phyloP scores from a whole-genome alignment of 176 grass and related monocot genomes.

The Aegilops tauschii region DNA sequence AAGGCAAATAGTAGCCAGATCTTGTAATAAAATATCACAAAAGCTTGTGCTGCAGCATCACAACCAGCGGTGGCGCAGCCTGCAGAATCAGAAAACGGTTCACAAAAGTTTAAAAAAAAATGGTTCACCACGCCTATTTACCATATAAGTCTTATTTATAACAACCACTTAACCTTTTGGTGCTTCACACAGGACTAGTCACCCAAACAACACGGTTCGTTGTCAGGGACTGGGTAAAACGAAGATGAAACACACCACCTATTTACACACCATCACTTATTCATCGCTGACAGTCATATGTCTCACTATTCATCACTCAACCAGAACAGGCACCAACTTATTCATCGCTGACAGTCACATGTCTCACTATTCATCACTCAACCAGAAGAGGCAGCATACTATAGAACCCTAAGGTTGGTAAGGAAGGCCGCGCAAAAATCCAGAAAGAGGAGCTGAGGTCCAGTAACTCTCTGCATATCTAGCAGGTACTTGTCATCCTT shows the following conservation, averaged over 20 bases:
- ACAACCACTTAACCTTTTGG: constrained; percentile 2
- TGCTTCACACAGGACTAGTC: constrained; percentile 21
- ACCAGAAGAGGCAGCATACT: constrained; percentile 38
- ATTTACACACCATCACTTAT: constrained; percentile 53
- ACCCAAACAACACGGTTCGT: constrained; percentile 35
- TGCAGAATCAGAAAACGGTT: constrained; percentile 9
- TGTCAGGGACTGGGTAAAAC: constrained; percentile 12
- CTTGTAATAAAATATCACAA: background rate
- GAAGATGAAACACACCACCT: constrained; percentile 14
- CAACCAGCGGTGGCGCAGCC: background rate
- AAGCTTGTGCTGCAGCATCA: background rate
- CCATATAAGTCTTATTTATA: constrained; percentile 5
- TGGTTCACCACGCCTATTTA: no score
- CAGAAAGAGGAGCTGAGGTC: constrained; percentile 81
- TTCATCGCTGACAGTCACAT: constrained; percentile 35
- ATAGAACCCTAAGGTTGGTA: constrained; percentile 82
- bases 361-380: constrained; percentile 31
- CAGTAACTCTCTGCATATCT: constrained; percentile 81
- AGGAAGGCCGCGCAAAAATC: constrained; percentile 89
- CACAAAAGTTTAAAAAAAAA: background rate
- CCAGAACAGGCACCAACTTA: constrained; percentile 36
- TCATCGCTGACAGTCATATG: constrained; percentile 44
- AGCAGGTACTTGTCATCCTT: constrained; percentile 88
- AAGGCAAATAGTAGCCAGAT: background rate
- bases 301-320: constrained; percentile 28